Base-by-base conservation (phyloP, 1,139 yeast genomes). In the Blastobotrys illinoisensis region DNA sequence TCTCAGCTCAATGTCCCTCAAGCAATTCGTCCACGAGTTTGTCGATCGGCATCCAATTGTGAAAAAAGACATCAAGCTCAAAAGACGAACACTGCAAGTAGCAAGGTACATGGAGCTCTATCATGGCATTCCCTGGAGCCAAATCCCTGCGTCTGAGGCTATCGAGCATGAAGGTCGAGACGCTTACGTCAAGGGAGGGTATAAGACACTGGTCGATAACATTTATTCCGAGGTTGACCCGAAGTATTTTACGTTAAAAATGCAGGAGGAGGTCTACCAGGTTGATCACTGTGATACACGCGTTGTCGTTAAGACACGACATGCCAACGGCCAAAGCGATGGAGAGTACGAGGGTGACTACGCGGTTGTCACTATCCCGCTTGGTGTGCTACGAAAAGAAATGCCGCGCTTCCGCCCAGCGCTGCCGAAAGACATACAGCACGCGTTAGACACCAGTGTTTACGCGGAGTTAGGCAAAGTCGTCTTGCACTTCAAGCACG, bases 401-500 rank as follows among this genome's bases (percentile, higher is more conserved):
- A 49, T 63, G 21, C 49, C 54, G 24, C 44, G 57, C 14, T 59
- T 60, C 49, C 64, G 62, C 1, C 93, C 95, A 0, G 67, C 73
- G 1, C 71, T 88, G 20, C 90, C 93, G 0, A 9, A 48, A 1
- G 59, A 64, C 0, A 72, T 88, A 16, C 58, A 61, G 1, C 71
- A 71, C 0, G 76, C 88, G 0, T 67, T 87, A 7, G 60, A 71
- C 0, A 73, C 71, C 3, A 75, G 85, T 57, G 85, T 83, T 61
- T 84, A 82, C 67, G 91, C 89, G 0, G 80, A 87, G 0, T 71
- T 89, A 51, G 96, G 96, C 0, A 89, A 89, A 68, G 84, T 87
- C 5, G 73, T 86, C 0, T 77, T 89, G 60, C 95, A 86, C 66
- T 89, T 88, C 65, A 83, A 80, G 11, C 58, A 68, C 1, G 72